Base-by-base conservation (phyloP, 2,329 filamentous ascomycete genomes). In the Chaetomiaceae sp. region DNA sequence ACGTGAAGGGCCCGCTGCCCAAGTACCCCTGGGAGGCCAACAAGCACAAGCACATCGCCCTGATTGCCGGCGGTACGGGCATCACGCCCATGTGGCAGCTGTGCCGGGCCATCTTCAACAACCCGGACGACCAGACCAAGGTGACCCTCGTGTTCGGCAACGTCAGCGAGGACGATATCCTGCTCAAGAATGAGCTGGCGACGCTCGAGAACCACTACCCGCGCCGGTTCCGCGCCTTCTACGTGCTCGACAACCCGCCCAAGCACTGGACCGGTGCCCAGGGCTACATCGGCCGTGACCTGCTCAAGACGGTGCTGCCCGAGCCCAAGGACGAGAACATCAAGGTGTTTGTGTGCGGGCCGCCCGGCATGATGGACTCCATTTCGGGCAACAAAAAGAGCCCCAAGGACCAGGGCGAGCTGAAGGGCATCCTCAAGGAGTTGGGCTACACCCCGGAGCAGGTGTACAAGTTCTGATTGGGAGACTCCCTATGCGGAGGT, bases 41-140 rank as follows among this genome's bases (percentile, higher is more conserved):
- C 79, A 96, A 95, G 79, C 90, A 96, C 73, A 73, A 87, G 51
- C 89, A 97, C 74, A 81, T 94, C 59, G 84, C 80, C 32, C 75
- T 91, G 56, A 79, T 98, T 53, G 88, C 91, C n/a, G 93, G 93
- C 60, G 93, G 93, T 55, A 96, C 93, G 7, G 93, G 93, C 51
- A 95, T 98, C 67, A 93, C 93, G 10, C 93, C 93, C 58, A 96
- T 97, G 91, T 97, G 87, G 76, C 93, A 98, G 75, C 82, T 98
- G 37, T 75, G 81, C 55, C 88, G 88, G 53, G 78, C 83, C 63
- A 95, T 98, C 71, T 95, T 97, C 82, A 88, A 84, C 70, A 95
- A 96, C 79, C 88, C 91, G 50, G 80, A 87, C 35, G 93, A 98
- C 73, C 90, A 93, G 80, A 98, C 93, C 60, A 95, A 95, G 75